Conservation (phyloP, 2,329 filamentous ascomycete species). For the Leptographium flavum region DNA sequence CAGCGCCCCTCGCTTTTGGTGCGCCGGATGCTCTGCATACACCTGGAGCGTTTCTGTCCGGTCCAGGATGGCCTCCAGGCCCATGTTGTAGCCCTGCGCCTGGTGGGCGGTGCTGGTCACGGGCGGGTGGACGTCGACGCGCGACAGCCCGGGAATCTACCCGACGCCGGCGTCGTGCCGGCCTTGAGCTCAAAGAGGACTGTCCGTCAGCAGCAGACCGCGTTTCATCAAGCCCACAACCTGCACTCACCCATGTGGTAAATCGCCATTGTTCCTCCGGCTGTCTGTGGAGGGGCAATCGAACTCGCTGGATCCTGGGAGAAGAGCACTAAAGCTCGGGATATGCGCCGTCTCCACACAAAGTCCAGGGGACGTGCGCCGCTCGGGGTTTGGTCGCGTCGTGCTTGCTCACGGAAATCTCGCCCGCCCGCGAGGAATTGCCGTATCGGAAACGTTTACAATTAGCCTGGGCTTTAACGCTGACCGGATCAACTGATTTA, state of each 20-base stretch:
- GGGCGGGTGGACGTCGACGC: neutral
- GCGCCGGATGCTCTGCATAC: neutral
- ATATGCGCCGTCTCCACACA: too few relatives aligned
- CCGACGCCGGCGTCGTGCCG: neutral
- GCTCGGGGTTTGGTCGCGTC: too few relatives aligned
- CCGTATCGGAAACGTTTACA: too few relatives aligned
- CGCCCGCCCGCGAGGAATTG: too few relatives aligned
- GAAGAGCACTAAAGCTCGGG: too few relatives aligned
- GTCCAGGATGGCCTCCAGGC: neutral
- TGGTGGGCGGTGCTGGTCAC: neutral
- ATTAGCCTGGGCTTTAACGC: too few relatives aligned
- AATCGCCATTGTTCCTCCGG: neutral
- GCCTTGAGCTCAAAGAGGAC: neutral
- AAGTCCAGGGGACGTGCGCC: too few relatives aligned
- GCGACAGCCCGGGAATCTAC: neutral
- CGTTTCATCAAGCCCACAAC: neutral
- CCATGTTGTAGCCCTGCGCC: slow-evolving; percentile 1
- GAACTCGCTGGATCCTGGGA: too few relatives aligned
- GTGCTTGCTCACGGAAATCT: too few relatives aligned
- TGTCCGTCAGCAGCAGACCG: neutral
- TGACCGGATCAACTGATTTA: too few relatives aligned
- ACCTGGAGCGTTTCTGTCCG: neutral
- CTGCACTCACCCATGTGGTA: neutral
- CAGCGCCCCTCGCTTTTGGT: neutral
- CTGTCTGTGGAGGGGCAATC: neutral